A percentile compares a stretch with the other conserved stretches of the same genome.
phyloP scores from a whole-genome alignment of 345 rosid genomes.

The Eucalyptus leucophloia region DNA sequence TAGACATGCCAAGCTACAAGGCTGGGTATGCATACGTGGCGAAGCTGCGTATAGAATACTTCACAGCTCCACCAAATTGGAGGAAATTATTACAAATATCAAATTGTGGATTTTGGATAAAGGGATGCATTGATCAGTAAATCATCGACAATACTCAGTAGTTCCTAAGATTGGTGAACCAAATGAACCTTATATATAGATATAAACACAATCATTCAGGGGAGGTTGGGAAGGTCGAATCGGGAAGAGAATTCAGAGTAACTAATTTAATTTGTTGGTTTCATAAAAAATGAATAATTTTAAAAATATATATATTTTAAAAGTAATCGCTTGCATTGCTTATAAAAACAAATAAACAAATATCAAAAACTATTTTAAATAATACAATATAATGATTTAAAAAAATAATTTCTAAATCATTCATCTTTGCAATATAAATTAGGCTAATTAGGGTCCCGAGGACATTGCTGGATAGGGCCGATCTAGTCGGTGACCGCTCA shows the following conservation, averaged over 20 bases:
- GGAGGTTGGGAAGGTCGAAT: not conserved
- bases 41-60: not conserved
- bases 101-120: not conserved
- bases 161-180: not conserved
- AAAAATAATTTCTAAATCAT: not conserved
- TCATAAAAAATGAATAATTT: not conserved
- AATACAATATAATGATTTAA: too few species aligned
- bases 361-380: too few species aligned
- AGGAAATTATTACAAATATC: not conserved
- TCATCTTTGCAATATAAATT: accelerated
- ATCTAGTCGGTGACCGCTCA: not conserved
- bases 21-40: not conserved
- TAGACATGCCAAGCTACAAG: not conserved
- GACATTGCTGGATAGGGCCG: not conserved
- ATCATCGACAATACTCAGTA: not conserved
- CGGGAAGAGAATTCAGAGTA: accelerated
- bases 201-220: not conserved
- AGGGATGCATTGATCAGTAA: not conserved
- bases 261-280: accelerated
- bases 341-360: not conserved
- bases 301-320: not conserved
- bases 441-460: accelerated
- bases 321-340: accelerated
- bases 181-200: not conserved
- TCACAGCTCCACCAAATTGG: not conserved